Percentiles rank a stretch among this genome's conserved stretches.
These are phyloP conservation scores for Chaetomiaceae sp. DNA, from an alignment of 2,329 filamentous ascomycete species.

Conservation along the genomic window DNA sequence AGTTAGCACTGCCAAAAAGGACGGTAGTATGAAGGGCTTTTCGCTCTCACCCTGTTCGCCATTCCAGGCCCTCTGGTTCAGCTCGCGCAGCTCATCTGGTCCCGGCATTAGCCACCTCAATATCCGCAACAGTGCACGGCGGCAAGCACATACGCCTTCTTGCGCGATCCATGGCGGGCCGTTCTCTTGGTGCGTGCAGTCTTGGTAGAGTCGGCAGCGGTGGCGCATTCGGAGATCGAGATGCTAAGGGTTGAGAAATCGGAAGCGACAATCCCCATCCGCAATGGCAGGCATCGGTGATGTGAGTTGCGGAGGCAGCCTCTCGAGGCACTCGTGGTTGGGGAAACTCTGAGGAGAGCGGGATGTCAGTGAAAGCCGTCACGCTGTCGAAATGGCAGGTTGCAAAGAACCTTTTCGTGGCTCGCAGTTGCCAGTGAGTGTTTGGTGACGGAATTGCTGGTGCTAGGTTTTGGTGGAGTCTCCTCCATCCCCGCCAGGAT, in stretches of 20 bases:
- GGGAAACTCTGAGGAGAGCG: slow-evolving; percentile 11
- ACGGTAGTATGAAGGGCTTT: neutral
- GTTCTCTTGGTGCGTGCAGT: slow-evolving; percentile 32
- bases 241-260: slow-evolving; percentile 44
- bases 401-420: neutral
- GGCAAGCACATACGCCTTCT: slow-evolving; percentile 52
- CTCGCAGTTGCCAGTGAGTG: slow-evolving; percentile 7
- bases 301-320: slow-evolving; percentile 19
- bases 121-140: neutral
- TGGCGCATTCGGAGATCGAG: slow-evolving; percentile 44
- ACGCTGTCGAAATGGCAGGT: neutral
- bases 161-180: slow-evolving; percentile 58
- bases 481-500: neutral
- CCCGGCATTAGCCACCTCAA: slow-evolving; percentile 23
- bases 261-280: slow-evolving; percentile 39
- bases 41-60: slow-evolving; percentile 70
- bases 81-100: slow-evolving; percentile 80
- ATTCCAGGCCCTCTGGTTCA: slow-evolving; percentile 85
- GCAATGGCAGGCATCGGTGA: slow-evolving; percentile 43
- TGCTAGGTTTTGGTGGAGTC: slow-evolving; percentile 12
- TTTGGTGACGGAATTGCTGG: slow-evolving; percentile 19
- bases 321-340: slow-evolving; percentile 20
- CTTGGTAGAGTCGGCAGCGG: slow-evolving; percentile 26
- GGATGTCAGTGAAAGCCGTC: slow-evolving; percentile 3
- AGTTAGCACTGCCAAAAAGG: slow-evolving; percentile 1